phyloP scores from a whole-genome alignment of 1,284 basidiomycete genomes.

The Cystobasidiaceae sp. region DNA sequence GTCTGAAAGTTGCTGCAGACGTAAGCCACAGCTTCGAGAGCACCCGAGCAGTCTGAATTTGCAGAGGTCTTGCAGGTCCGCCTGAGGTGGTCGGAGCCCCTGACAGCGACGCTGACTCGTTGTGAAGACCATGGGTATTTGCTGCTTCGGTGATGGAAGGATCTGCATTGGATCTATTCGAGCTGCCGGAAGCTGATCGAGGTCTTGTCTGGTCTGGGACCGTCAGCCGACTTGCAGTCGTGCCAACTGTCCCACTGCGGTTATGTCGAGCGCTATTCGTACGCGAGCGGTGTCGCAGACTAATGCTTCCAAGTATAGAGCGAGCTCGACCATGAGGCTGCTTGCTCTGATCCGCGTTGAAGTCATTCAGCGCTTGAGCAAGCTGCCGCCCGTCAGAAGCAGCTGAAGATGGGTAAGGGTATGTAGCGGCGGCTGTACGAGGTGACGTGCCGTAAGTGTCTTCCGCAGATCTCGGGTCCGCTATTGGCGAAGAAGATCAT shows the following conservation, averaged over 20 bases:
- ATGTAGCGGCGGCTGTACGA: not conserved
- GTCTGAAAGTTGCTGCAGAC: slow-evolving; percentile 86
- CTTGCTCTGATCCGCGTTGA: not conserved
- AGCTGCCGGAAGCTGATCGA: slow-evolving; percentile 4
- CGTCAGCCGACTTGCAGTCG: not conserved
- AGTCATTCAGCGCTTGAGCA: slow-evolving; percentile 4
- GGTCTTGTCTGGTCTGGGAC: not conserved
- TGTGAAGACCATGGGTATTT: no score
- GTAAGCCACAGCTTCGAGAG: slow-evolving; percentile 75
- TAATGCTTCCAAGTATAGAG: slow-evolving; percentile 20
- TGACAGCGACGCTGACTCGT: no score
- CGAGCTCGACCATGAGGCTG: slow-evolving; percentile 13
- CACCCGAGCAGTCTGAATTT: slow-evolving; percentile 6
- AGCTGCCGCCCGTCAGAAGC: not conserved
- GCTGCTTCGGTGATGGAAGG: no score
- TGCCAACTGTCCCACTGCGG: not conserved
- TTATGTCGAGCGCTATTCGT: not conserved
- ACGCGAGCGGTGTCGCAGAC: slow-evolving; percentile 20
- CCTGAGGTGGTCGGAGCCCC: no score
- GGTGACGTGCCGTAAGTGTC: not conserved
- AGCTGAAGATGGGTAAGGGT: slow-evolving; percentile 15
- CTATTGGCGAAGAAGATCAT: not conserved
- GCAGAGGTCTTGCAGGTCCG: slow-evolving; percentile 12
- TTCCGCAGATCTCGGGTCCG: not conserved
- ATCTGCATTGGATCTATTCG: not conserved